Percentiles rank a stretch among this genome's conserved stretches.
Evolutionary conservation across 2,329 filamentous ascomycete species (phyloP).

Genomic region (Pestalotiopsis sp.): DNA sequence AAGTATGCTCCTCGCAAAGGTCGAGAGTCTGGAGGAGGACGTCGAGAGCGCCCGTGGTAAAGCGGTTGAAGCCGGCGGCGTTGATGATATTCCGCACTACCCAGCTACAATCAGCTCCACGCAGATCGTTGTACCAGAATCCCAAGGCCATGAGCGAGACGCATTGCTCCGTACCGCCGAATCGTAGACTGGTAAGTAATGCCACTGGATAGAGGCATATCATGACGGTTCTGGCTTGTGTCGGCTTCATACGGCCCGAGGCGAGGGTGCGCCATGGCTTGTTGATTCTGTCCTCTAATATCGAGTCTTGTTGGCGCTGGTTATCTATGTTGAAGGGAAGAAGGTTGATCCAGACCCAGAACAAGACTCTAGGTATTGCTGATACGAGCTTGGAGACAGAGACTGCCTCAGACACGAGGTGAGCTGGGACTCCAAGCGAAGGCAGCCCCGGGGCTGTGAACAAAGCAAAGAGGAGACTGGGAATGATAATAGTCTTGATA

Average conservation of each 20-base stretch:
- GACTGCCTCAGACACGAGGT: neutral
- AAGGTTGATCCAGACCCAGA: conserved; percentile 32
- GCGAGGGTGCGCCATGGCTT: conserved; percentile 36
- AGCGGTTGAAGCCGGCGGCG: conserved; percentile 11
- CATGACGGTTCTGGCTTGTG: conserved; percentile 22
- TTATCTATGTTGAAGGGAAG: conserved; percentile 32
- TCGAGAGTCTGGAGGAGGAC: conserved; percentile 9
- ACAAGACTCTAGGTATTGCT: conserved; percentile 16
- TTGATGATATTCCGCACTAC: conserved; percentile 16
- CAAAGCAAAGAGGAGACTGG: conserved; percentile 19
- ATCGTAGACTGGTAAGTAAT: conserved; percentile 13
- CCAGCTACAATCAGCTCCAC: conserved; percentile 24
- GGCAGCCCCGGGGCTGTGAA: conserved; percentile 4
- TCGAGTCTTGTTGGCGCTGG: conserved; percentile 25
- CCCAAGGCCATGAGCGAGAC: conserved; percentile 25
- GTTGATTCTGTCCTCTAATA: conserved; percentile 31
- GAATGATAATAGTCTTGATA: conserved; percentile 25
- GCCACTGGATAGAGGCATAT: conserved; percentile 12
- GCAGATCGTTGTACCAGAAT: conserved; percentile 32
- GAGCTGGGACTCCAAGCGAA: neutral
- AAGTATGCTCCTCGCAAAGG: conserved; percentile 9
- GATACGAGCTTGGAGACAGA: neutral
- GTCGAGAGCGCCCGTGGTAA: conserved; percentile 14
- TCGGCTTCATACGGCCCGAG: conserved; percentile 20
- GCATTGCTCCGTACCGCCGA: conserved; percentile 21